Base-by-base conservation (phyloP, 306 rosid genomes). In the Ochetophila trinervis region DNA sequence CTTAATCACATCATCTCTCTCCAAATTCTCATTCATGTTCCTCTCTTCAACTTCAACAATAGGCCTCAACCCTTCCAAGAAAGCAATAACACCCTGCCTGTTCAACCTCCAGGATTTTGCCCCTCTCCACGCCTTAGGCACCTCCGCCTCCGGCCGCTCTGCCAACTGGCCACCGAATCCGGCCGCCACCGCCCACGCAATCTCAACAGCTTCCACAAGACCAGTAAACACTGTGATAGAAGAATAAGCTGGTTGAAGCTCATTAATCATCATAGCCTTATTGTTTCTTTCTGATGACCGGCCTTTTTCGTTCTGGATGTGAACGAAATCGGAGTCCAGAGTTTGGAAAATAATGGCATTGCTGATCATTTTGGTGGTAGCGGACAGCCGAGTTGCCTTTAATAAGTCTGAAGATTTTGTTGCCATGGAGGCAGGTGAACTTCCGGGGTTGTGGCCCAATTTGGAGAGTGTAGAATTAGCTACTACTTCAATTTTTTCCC, bases 161-260 rank as follows among this genome's bases (percentile, higher is more conserved):
- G 10, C 35, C 9, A 59, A 40, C 15, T 18, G 37, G 8, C 5
- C 24, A 4, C 23, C 6, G 20, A 8, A 4, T 18, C 64, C 64
- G 0, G 49, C 22, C 6, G 64, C 49, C 13, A 59, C 19, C 4
- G 20, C 64, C 64, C 44, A 35, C 1, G 47, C 13, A 4, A 40
- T 59, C 23, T 59, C 63, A 4, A 59, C 63, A 36, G 49, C 64
- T 16, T 59, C 64, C 4, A 59, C 64, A 7, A 59, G 23, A 34
- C 35, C 20, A 9, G 49, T 59, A 34, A 59, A 59, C 8, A 35
- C 45, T 4, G 48, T 16, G 8, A 59, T 34, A 0, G 63, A 34
- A 5, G 49, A 15, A 6, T 34, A 59, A 11, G 64, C 49, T 15
- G 9, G 61, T 1, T 40, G 45, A 12, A 8, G 45, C 0, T 35